Base-by-base conservation (phyloP, 2,329 filamentous ascomycete genomes). In the Fusarium sp. region DNA sequence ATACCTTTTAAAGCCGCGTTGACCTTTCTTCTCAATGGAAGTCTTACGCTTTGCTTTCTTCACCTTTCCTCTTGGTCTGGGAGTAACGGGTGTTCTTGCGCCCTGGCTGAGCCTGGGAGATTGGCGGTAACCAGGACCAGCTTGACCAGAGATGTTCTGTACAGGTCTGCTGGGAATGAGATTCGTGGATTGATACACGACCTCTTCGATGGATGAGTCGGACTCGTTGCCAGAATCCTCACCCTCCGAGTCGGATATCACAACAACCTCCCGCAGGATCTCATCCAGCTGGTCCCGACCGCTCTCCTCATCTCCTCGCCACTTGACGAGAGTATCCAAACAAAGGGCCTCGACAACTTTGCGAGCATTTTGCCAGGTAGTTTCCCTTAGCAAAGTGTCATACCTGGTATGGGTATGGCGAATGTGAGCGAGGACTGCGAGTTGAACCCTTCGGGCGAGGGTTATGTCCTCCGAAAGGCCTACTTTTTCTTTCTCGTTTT, bases 241-340 rank as follows among this genome's bases (percentile, higher is more conserved):
- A 39, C 81, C 84, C 73, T 88, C 86, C 8, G 84, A 84, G 70
- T 89, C 87, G n/a, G 87, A 88, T 43, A 91, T 89, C 72, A 91
- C 85, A 54, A 91, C 87, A 13, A 91, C 87, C 77, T 91, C 89
- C 50, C 87, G 84, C 33, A 91, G 80, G 59, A 91, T 90, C 74
- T 91, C 88, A 61, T 91, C 89, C 18, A 91, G 83, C 75, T 91
- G 87, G 71, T 91, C 89, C 48, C 89, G 86, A 26, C 89, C 89
- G 20, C 86, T 91, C 76, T 91, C 89, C 76, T 91, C 89, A 71
- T 91, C 89, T 57, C 89, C 89, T 80, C 89, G 88, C 89, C 89
- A 91, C 85, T 91, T 91, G 82, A 91, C 86, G 77, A 91, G 85
- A 54, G 88, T 82, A 69, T 91, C 89, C 44, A 91, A 80, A 67